A percentile compares a stretch with the other conserved stretches of the same genome.
These are phyloP conservation scores for Saccharomycopsis capsularis DNA, from an alignment of 805 yeast species.

Conservation along the genomic window DNA sequence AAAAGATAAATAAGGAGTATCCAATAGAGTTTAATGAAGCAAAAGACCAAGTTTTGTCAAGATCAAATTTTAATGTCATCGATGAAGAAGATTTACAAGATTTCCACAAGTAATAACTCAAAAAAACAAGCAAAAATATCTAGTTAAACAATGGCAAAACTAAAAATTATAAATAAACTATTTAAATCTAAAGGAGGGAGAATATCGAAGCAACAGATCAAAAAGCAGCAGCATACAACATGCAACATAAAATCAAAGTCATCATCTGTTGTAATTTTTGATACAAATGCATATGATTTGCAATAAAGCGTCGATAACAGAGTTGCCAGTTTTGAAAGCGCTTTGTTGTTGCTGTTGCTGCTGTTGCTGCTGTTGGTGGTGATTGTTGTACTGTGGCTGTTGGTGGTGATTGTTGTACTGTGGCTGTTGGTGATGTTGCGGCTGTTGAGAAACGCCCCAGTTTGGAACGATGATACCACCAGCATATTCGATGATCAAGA, in stretches of 20 bases:
- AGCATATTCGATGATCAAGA: conserved; percentile 45
- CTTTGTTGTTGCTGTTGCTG: conserved; percentile 27
- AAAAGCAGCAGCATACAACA: too few relatives aligned
- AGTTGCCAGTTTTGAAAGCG: conserved; percentile 21
- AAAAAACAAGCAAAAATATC: too few relatives aligned
- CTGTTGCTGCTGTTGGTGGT: too few relatives aligned
- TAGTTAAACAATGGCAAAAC: neutral
- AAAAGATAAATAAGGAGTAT: conserved; percentile 7
- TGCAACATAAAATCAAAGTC: neutral
- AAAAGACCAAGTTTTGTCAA: conserved; percentile 14
- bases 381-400: conserved; percentile 15
- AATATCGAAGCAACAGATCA: neutral
- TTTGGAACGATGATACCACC: conserved; percentile 13
- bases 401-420: conserved; percentile 25
- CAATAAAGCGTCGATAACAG: conserved; percentile 24
- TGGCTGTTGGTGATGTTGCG: conserved; percentile 26
- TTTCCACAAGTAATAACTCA: too few relatives aligned
- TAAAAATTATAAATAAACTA: neutral
- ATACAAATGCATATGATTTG: conserved; percentile 32
- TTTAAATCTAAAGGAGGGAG: neutral
- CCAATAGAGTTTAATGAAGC: conserved; percentile 22
- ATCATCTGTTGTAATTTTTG: conserved; percentile 23
- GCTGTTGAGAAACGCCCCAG: conserved; percentile 23
- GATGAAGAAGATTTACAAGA: conserved; percentile 11
- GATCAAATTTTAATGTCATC: conserved; percentile 10